Evolutionary conservation across 2,329 filamentous ascomycete species (phyloP), one percentile per base, ranked within the genome.

Genomic region (Botryotinia narcissicola): DNA sequence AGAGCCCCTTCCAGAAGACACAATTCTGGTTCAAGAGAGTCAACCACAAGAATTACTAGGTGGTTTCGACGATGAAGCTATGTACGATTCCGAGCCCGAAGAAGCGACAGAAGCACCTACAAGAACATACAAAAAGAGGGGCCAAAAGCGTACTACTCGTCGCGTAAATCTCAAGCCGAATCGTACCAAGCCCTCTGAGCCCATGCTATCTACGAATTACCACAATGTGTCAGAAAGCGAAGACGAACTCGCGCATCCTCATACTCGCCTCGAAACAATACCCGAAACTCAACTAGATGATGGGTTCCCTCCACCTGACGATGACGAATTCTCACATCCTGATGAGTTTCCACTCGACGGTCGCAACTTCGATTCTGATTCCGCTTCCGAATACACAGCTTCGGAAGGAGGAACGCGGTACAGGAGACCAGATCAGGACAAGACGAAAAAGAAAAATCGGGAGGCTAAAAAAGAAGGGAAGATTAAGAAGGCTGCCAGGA

Each of bases 121-220:
- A 20, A 88, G 86, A 71, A 82, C 88, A 1, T 95, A 88, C 85
- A 95, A 95, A 86, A 96, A 96, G 87, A 93, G 93, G 84, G 93
- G 92, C 0, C 88, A 93, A 80, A 96, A 96, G 84, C 86, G 93
- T 75, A 93, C 92, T 72, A 95, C 93, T 4, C 86, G 90, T 75
- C 85, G 86, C 66, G 86, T 88, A 72, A 94, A 90, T 74, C 93
- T 92, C 84, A 85, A 83, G 75, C 89, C 88, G 2, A 86, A 82
- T 0, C 81, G 84, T 72, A 80, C 81, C 10, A 87, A 86, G 78
- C 86, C 89, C 54, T 85, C 87, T 35, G 32, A 64, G 8, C 60
- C 59, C 22, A 75, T 81, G 25, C 42, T 77, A 80, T 44, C 75
- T 78, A 7, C 73, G 76, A 6, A 80, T 78, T n/a, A 79, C 81